phyloP scores from a whole-genome alignment of 352 stramenopile genomes.

The Blastocystis sp. region DNA sequence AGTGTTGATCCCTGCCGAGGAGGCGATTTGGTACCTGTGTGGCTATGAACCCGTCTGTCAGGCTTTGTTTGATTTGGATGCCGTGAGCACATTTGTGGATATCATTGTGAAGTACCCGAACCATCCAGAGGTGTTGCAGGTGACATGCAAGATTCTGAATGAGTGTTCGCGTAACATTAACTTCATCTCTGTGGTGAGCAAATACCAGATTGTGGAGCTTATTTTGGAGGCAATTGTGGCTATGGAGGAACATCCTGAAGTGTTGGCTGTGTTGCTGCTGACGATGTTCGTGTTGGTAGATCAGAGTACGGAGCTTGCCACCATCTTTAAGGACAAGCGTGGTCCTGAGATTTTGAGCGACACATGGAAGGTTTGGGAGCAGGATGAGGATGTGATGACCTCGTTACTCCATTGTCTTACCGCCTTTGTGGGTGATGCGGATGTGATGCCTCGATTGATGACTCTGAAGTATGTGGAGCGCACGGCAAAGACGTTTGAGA shows the following conservation, averaged over 20 bases:
- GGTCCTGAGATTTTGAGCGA: constrained; percentile 19
- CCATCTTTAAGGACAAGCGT: constrained; percentile 42
- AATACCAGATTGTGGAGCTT: constrained; percentile 45
- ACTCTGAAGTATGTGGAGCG: constrained; percentile 39
- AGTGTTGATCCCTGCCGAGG: constrained; percentile 41
- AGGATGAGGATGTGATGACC: constrained; percentile 4
- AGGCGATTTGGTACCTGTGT: constrained; percentile 20
- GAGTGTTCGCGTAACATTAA: constrained; percentile 35
- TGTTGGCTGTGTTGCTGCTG: constrained; percentile 28
- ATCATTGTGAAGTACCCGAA: constrained; percentile 42
- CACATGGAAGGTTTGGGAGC: constrained; percentile 25
- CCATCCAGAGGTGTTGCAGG: constrained; percentile 21
- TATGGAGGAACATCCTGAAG: constrained; percentile 15
- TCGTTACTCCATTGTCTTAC: constrained; percentile 31
- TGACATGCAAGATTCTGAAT: constrained; percentile 50
- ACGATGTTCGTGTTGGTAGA: constrained; percentile 45
- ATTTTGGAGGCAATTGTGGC: constrained; percentile 12
- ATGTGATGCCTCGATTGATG: constrained; percentile 11
- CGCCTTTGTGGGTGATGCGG: constrained; percentile 6
- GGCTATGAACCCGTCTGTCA: constrained; percentile 50
- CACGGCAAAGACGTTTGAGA: neutral
- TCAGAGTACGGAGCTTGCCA: constrained; percentile 29
- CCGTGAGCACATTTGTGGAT: constrained; percentile 37
- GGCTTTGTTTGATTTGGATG: constrained; percentile 46
- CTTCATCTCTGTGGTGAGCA: constrained; percentile 28